These are phyloP conservation scores for Colletotrichum sansevieriae DNA, from an alignment of 2,329 filamentous ascomycete species.

Conservation along the genomic window DNA sequence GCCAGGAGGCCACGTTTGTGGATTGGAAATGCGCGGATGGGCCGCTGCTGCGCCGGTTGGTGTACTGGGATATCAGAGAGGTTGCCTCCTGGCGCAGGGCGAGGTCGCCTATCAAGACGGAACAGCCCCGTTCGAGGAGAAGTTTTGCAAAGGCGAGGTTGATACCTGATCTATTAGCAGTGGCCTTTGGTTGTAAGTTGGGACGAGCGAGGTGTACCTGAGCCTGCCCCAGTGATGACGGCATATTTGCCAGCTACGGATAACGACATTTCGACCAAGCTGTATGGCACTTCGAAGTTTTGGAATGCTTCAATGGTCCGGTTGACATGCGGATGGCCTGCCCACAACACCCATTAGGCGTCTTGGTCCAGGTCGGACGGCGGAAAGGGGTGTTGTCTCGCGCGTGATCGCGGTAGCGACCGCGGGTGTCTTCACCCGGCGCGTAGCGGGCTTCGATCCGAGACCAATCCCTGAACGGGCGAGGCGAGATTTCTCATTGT, in stretches of 20 bases:
- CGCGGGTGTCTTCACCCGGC: slow-evolving; percentile 10
- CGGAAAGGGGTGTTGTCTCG: background rate
- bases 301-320: no score
- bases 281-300: no score
- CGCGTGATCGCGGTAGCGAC: background rate
- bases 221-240: slow-evolving; percentile 43
- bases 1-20: slow-evolving; percentile 54
- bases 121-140: slow-evolving; percentile 52
- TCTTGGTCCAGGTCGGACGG: background rate
- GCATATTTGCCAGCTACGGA: slow-evolving; percentile 47
- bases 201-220: slow-evolving; percentile 40
- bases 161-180: slow-evolving; percentile 48
- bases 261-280: slow-evolving; percentile 35
- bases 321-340: no score
- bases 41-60: slow-evolving; percentile 43
- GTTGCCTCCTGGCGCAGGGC: slow-evolving; percentile 52
- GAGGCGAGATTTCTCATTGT: background rate
- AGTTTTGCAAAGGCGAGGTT: slow-evolving; percentile 52
- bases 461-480: background rate
- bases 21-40: slow-evolving; percentile 51
- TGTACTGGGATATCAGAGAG: slow-evolving; percentile 49
- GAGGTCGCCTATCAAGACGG: slow-evolving; percentile 55
- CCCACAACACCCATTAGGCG: background rate
- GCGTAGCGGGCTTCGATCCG: slow-evolving; percentile 6
- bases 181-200: background rate